Conservation (phyloP, 805 yeast genomes). For the baker's yeast (Saccharomyces cerevisiae) region DNA sequence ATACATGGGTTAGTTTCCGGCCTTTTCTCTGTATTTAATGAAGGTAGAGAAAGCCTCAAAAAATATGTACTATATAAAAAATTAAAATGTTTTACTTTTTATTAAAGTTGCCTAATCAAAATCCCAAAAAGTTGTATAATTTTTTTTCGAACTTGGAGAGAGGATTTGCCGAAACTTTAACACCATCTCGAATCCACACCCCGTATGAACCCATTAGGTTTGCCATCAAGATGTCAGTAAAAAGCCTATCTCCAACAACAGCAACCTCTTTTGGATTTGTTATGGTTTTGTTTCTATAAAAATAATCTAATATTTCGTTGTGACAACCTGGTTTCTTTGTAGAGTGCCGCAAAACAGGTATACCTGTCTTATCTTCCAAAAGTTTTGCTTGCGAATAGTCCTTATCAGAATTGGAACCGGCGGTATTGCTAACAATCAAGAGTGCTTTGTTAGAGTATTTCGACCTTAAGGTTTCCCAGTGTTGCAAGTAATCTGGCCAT, state of each 20-base stretch:
- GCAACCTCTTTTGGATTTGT: constrained; percentile 56
- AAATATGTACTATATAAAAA: background rate
- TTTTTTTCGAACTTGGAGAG: constrained; percentile 15
- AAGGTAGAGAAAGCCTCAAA: background rate
- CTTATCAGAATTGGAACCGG: constrained; percentile 77
- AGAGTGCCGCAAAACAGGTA: constrained; percentile 58
- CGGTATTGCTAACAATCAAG: constrained; percentile 82
- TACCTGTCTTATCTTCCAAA: constrained; percentile 59
- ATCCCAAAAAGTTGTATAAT: constrained; percentile 5
- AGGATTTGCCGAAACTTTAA: constrained; percentile 35
- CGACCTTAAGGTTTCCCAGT: constrained; percentile 49
- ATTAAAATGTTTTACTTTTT: background rate
- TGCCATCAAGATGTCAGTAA: constrained; percentile 91
- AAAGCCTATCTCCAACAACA: constrained; percentile 81
- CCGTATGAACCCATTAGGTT: constrained; percentile 85
- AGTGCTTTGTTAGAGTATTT: constrained; percentile 55
- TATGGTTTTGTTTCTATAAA: constrained; percentile 40
- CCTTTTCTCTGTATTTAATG: background rate
- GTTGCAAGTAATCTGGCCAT: constrained; percentile 58
- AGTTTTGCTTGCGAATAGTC: constrained; percentile 49
- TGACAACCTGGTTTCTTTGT: constrained; percentile 80
- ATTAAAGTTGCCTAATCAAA: background rate
- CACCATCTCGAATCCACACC: constrained; percentile 79
- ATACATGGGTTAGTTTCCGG: background rate
- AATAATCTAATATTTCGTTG: constrained; percentile 55